Conservation (phyloP, 176 grass and related monocot genomes). For the Echinochloa phyllopogon region DNA sequence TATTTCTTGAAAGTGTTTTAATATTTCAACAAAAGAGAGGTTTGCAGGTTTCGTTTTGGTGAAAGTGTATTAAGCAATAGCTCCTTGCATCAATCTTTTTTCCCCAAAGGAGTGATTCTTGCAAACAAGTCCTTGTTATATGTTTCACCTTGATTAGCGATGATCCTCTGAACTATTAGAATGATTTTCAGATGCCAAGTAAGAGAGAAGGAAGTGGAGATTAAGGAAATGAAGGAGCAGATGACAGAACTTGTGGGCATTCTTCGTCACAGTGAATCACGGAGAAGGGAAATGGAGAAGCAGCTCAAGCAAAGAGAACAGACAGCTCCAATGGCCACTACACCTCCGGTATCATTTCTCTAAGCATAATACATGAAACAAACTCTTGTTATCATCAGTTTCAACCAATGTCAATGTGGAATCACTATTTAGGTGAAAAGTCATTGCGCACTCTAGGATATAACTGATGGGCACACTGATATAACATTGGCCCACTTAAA, state of each 20-base stretch:
- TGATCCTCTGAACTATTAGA: conserved; percentile 20
- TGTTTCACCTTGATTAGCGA: conserved; percentile 11
- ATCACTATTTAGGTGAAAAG: conserved; percentile 2
- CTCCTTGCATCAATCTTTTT: not conserved
- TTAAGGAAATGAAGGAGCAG: conserved; percentile 96
- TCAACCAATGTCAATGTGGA: not conserved
- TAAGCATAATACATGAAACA: conserved; percentile 2
- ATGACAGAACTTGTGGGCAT: conserved; percentile 85
- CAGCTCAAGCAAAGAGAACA: conserved; percentile 81
- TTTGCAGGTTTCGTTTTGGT: not conserved
- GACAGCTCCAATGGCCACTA: conserved; percentile 57
- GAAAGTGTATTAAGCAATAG: not conserved
- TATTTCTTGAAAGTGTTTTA: not conserved
- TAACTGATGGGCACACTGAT: not conserved
- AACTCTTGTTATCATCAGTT: not conserved
- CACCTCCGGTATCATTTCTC: conserved; percentile 62
- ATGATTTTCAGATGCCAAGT: conserved; percentile 67
- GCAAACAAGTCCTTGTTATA: not conserved
- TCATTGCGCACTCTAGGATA: not conserved
- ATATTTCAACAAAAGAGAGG: not conserved
- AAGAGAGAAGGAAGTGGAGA: conserved; percentile 83
- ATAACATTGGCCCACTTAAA: conserved; percentile 4
- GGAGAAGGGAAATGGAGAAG: conserved; percentile 86
- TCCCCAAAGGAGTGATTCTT: not conserved
- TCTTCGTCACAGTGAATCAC: conserved; percentile 80